Conservation (phyloP, 768 basidiomycete genomes). For the Sarcodon sp. region DNA sequence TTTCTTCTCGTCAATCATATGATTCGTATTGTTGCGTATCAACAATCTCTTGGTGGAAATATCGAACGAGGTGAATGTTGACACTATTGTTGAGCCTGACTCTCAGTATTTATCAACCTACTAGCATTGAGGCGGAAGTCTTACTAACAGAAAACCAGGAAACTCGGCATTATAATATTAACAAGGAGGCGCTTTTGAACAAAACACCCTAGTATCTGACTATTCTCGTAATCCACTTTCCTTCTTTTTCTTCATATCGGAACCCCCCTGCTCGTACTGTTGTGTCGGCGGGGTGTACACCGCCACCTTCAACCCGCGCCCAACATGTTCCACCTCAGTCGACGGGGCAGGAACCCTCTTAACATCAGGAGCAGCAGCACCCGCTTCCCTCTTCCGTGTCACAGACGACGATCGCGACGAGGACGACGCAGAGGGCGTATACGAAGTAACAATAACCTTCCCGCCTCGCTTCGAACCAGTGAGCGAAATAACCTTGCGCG, state of each 20-base stretch:
- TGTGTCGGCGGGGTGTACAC: background rate
- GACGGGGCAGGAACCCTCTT: conserved; percentile 27
- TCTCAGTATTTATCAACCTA: no score
- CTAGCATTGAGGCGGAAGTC: no score
- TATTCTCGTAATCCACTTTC: no score
- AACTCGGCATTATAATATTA: no score
- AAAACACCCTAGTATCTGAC: no score
- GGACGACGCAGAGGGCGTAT: conserved; percentile 21
- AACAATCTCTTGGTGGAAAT: background rate
- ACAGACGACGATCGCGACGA: conserved; percentile 22
- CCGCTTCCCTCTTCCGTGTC: conserved; percentile 13
- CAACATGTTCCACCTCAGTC: conserved; percentile 22
- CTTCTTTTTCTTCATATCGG: no score
- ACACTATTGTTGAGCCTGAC: no score
- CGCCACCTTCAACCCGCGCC: conserved; percentile 2
- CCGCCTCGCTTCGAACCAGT: conserved; percentile 28
- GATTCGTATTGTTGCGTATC: background rate
- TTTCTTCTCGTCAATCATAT: background rate
- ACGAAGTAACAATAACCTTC: conserved; percentile 41
- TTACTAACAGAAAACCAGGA: no score
- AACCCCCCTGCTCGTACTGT: no score
- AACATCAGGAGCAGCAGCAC: conserved; percentile 20
- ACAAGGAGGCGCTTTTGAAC: no score
- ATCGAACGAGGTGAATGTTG: no score
- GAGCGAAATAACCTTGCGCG: conserved; percentile 50